Base-by-base conservation (phyloP, 2,329 filamentous ascomycete genomes). In the Taxawa tesnikishii region DNA sequence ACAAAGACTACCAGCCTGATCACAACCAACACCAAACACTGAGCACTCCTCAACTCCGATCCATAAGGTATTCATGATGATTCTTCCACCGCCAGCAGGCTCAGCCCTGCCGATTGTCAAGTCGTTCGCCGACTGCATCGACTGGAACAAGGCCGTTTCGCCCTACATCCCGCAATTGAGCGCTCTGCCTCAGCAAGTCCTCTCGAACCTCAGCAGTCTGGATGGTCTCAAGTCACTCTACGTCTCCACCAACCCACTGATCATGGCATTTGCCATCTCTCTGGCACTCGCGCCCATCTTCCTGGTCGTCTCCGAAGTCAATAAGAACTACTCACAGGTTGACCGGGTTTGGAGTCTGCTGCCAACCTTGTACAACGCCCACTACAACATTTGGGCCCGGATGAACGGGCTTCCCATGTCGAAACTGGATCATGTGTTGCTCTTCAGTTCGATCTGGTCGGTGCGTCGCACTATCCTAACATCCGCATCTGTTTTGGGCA, bases 261-360 rank as follows among this genome's bases (percentile, higher is more conserved):
- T 94, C 16, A 76, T 73, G 1, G 81, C 74, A 3, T 68, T 92
- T 41, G 78, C 74, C 0, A 70, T 83, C 32, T 79, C 82, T 3
- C 45, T 93, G 12, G 66, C 75, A 25, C 55, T 93, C n/a, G 75
- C 75, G 2, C 68, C 69, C 4, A 48, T 90, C 16, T 81, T 92
- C 47, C 62, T 94, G 15, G 49, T 88, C 18, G 63, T 75, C 4
- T 83, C 85, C 1, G 88, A 96, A 56, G 59, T 84, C 60, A 96
- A 92, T 59, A 73, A 71, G 49, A 98, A 98, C 57, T 94, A 87
- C 56, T 94, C 87, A n/a, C 90, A 98, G 59, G 79, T 98, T 26
- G 90, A 98, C 56, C 75, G 90, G 29, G 62, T 79, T 46, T 98
- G 90, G 90, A 90, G 83, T 51, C 67, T 98, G 38, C 60, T 98